Percentiles rank a stretch among this genome's conserved stretches.
Evolutionary conservation across 305 asterid species (phyloP).

Genomic region (Striga hermonthica): DNA sequence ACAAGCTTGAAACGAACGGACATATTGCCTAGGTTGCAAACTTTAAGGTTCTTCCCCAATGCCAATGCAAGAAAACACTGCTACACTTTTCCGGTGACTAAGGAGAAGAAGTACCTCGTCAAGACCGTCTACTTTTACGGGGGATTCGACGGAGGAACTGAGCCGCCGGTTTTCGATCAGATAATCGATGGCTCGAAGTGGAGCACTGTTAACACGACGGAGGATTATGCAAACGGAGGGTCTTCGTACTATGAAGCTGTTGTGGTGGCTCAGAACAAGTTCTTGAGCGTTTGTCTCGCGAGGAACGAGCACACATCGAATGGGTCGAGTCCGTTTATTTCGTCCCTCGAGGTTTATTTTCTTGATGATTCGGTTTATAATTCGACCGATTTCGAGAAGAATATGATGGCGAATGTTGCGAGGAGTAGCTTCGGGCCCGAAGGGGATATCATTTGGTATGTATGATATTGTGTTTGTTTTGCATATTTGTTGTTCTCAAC

Average conservation of each 20-base stretch:
- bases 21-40: conserved; percentile 44
- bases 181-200: conserved; percentile 80
- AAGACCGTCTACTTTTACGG: conserved; percentile 69
- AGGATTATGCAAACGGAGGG: conserved; percentile 55
- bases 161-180: conserved; percentile 87
- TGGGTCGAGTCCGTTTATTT: conserved; percentile 64
- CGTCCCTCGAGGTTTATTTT: conserved; percentile 59
- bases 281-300: conserved; percentile 61
- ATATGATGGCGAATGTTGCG: conserved; percentile 56
- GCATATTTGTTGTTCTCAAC: background rate
- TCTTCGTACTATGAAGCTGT: conserved; percentile 74
- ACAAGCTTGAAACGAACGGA: conserved; percentile 45
- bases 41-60: conserved; percentile 63
- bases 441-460: conserved; percentile 54
- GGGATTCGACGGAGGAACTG: conserved; percentile 69
- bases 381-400: conserved; percentile 53
- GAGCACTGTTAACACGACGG: conserved; percentile 71
- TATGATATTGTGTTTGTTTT: background rate
- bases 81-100: conserved; percentile 58
- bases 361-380: conserved; percentile 63
- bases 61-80: conserved; percentile 50
- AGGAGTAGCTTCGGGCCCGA: conserved; percentile 57
- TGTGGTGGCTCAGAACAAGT: conserved; percentile 51
- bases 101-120: conserved; percentile 55
- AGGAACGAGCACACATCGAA: conserved; percentile 49